Evolutionary conservation across 257 asterid species (phyloP), one percentile per base, ranked within the genome.

Genomic region (Jasminum sambac): DNA sequence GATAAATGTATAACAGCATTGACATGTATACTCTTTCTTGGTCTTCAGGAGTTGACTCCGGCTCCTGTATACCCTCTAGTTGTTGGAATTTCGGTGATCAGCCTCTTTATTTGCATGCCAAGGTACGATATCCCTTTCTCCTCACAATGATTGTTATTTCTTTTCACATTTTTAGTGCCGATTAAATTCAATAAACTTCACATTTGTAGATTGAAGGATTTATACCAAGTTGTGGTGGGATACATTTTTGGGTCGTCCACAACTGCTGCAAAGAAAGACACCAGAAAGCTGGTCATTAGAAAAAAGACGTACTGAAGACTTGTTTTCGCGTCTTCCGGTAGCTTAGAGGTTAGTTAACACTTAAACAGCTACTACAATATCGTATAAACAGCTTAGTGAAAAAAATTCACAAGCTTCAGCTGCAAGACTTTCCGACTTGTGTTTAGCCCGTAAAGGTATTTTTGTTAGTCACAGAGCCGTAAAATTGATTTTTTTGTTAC

Each of bases 1-100:
- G 57, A 16, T 48, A 48, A 14, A 48, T 48, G 23, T 48, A 48
- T 38, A 48, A 40, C 55, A 23, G 19, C 65, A 48, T 17, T 34
- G 30, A 48, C 36, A 43, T 24, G 68, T 72, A 38, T 23, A 58
- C 25, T 37, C 39, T 48, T 57, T 72, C 63, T 13, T 61, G 59
- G 52, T 46, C 61, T 80, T 63, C 86, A 90, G 96, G 97, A 92
- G 83, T 74, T 93, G 83, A 87, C 98, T 37, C 81, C 92, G 5
- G 96, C 96, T 48, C 95, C 96, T 30, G 89, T 88, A 63, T 93
- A 93, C 82, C 96, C 94, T 71, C 90, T 93, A 25, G 81, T 93
- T 44, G 89, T 79, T 43, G 98, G 96, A 72, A 68, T 93, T 68
- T 82, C 87, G 34, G 96, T 78, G 23, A 85, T 93, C 73, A 87